Base-by-base conservation (phyloP, 495 filamentous ascomycete genomes). In the Tetracladium marchalianum region DNA sequence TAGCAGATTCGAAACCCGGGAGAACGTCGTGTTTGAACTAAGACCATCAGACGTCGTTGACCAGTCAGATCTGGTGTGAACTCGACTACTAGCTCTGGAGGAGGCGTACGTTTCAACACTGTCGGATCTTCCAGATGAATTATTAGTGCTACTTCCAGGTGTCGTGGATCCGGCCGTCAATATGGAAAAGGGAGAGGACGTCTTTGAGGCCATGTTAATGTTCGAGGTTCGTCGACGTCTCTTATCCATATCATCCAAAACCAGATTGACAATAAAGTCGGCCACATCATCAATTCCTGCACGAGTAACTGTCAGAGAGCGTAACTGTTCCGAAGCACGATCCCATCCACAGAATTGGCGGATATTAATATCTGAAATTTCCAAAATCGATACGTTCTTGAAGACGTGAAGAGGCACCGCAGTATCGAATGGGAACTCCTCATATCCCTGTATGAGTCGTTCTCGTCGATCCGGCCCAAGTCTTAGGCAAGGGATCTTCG, bases 311-410 rank as follows among this genome's bases (percentile, higher is more conserved):
- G 84, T 85, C 50, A 98, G 69, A 47, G 85, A 90, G 44, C 88
- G 78, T 37, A 97, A 72, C 64, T 95, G 87, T 59, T 98, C 92
- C 0, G 92, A 83, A 47, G 96, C 59, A 46, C 83, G 77, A 64
- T 97, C 92, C 92, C 92, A 98, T 36, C 92, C 92, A 62, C 85
- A 95, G 65, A 97, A 95, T 51, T 94, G 90, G 51, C 92, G 80
- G 59, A 93, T 93, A 65, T 97, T 92, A 60, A 96, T 81, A 61
- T 95, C 89, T 63, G 80, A 87, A 37, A 98, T 87, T 64, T 97
- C 92, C 54, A 98, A 70, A 11, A 84, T 80, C 63, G 86, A 87
- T 39, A 96, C 65, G 56, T 97, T 98, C 70, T 98, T 97, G 75
- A 98, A 97, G 19, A 85, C 82, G 61, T 87, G 81, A 11, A 97